phyloP scores from a whole-genome alignment of 2,329 filamentous ascomycete genomes.

The Xylariaceae sp. region DNA sequence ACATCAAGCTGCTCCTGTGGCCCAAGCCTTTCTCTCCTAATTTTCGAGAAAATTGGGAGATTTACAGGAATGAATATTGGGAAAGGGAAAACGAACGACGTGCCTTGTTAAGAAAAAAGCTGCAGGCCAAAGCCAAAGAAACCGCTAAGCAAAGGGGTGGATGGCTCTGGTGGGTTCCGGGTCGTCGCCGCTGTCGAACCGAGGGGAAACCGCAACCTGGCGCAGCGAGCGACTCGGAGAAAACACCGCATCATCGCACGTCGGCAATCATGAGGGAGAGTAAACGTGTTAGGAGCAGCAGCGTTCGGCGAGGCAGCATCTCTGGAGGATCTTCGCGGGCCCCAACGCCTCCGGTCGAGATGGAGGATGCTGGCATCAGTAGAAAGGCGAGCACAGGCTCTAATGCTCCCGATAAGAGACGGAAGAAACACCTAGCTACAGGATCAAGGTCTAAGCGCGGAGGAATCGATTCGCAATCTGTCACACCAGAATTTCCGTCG shows the following conservation, averaged over 20 bases:
- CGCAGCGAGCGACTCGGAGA: slow-evolving; percentile 30
- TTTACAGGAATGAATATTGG: slow-evolving; percentile 93
- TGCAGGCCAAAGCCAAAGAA: slow-evolving; percentile 63
- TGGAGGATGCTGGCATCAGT: slow-evolving; percentile 33
- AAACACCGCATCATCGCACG: slow-evolving; percentile 37
- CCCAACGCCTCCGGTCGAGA: slow-evolving; percentile 44
- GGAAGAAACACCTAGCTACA: slow-evolving; percentile 45
- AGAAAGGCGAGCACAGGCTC: slow-evolving; percentile 46
- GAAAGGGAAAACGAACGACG: slow-evolving; percentile 91
- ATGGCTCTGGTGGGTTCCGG: slow-evolving; percentile 84
- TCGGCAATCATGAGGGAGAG: slow-evolving; percentile 42
- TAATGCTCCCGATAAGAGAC: slow-evolving; percentile 43
- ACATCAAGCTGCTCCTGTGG: slow-evolving; percentile 82
- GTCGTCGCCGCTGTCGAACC: slow-evolving; percentile 60
- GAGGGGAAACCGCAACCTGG: slow-evolving; percentile 23
- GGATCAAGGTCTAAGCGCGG: slow-evolving; percentile 40
- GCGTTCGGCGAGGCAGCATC: slow-evolving; percentile 47
- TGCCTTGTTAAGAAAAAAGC: slow-evolving; percentile 61
- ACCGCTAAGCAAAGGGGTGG: slow-evolving; percentile 62
- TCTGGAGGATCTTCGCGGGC: slow-evolving; percentile 45
- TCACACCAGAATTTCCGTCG: slow-evolving; percentile 50
- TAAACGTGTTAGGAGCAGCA: slow-evolving; percentile 46
- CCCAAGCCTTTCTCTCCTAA: slow-evolving; percentile 93
- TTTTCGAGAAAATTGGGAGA: slow-evolving; percentile 95
- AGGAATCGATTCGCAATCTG: slow-evolving; percentile 44